Percentiles rank a stretch among this genome's conserved stretches.
phyloP scores from a whole-genome alignment of 805 yeast species.

The Spathaspora girioi region DNA sequence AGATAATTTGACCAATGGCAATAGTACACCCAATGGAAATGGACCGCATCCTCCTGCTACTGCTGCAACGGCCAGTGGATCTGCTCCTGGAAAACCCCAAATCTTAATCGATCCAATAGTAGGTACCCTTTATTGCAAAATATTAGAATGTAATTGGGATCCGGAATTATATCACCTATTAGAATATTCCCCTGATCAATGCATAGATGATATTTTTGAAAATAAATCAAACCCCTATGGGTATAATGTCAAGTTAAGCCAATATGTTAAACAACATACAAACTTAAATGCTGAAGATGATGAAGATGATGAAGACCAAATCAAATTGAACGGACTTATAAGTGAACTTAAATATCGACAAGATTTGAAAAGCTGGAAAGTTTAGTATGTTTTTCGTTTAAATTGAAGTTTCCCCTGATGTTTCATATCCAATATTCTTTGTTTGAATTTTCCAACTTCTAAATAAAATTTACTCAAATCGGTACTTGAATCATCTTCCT shows the following conservation, averaged over 20 bases:
- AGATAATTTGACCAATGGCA: no score
- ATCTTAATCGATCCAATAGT: conserved; percentile 48
- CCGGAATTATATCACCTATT: conserved; percentile 38
- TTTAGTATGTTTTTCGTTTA: background rate
- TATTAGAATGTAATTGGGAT: conserved; percentile 63
- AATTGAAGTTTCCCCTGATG: conserved; percentile 2
- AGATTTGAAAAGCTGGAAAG: conserved; percentile 34
- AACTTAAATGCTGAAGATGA: conserved; percentile 9
- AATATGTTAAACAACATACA: background rate
- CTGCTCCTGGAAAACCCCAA: background rate
- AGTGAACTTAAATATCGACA: conserved; percentile 33
- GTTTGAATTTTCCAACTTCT: conserved; percentile 5
- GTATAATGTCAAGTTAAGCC: conserved; percentile 25
- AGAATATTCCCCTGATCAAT: conserved; percentile 63
- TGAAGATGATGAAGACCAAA: conserved; percentile 12
- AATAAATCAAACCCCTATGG: conserved; percentile 51
- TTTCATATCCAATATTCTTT: conserved; percentile 5
- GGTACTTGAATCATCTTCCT: conserved; percentile 4
- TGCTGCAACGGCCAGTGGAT: background rate
- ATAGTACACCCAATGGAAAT: no score
- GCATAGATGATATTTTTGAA: conserved; percentile 70
- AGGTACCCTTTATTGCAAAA: conserved; percentile 46
- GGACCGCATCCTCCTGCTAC: background rate
- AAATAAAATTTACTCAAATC: conserved; percentile 5
- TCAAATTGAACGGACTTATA: conserved; percentile 34